Conservation (phyloP, 2,329 filamentous ascomycete genomes). For the Didymella arachidicola region DNA sequence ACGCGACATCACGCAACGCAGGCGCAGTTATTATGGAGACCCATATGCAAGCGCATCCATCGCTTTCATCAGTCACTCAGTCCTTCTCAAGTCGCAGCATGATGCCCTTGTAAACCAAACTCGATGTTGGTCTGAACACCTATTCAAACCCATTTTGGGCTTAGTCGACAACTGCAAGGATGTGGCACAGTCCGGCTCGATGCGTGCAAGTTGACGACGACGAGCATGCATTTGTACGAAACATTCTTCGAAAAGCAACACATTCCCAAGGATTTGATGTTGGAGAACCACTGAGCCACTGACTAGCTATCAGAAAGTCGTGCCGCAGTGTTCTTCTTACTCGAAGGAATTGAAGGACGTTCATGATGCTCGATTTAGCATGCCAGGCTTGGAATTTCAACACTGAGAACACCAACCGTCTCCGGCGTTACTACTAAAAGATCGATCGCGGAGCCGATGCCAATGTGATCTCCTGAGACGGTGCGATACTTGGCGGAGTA, state of each 20-base stretch:
- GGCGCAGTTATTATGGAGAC: constrained; percentile 2
- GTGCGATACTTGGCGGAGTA: background rate
- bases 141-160: constrained; percentile 8
- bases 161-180: constrained; percentile 4
- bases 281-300: background rate
- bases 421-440: background rate
- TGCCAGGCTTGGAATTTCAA: background rate
- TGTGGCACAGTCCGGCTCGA: constrained; percentile 8
- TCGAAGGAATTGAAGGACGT: background rate
- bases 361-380: background rate
- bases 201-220: background rate
- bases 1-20: background rate
- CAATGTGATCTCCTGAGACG: background rate
- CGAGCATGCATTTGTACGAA: background rate
- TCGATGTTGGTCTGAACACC: constrained; percentile 11
- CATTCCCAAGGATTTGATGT: background rate
- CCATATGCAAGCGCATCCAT: constrained; percentile 13
- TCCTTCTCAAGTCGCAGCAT: background rate
- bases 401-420: background rate
- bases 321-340: background rate
- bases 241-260: background rate
- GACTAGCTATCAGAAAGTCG: background rate
- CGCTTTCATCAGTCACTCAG: background rate
- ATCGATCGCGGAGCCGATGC: background rate
- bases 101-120: background rate